Evolutionary conservation across 306 rosid genomes (phyloP).

Genomic region (Quercus alba): DNA sequence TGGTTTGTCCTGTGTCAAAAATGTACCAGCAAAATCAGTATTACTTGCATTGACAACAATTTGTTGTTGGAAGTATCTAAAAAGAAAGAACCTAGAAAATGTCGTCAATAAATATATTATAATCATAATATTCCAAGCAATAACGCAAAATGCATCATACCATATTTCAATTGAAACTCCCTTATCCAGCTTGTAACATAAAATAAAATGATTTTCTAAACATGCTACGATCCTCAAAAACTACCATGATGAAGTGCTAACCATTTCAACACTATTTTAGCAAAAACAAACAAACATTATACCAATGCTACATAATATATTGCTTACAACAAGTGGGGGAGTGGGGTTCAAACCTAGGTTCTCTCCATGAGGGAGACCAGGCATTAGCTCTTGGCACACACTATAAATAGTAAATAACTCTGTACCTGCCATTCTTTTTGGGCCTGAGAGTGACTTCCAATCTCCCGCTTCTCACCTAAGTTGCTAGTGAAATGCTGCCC

Average conservation of each 20-base stretch:
- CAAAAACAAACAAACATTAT: background rate
- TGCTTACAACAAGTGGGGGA: too few species aligned
- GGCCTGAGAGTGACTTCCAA: conserved; percentile 32
- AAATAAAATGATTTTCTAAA: background rate
- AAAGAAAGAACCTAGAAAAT: background rate
- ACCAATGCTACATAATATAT: background rate
- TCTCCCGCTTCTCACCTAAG: conserved; percentile 27
- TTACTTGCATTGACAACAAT: background rate
- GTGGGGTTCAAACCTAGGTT: too few species aligned
- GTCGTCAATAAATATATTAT: background rate
- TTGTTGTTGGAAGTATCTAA: background rate
- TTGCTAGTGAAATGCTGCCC: conserved; percentile 32
- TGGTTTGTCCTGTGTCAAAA: too few species aligned
- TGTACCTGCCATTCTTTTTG: conserved; percentile 66
- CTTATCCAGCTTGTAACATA: background rate
- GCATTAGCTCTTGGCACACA: too few species aligned
- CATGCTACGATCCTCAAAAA: background rate
- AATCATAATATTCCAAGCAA: background rate
- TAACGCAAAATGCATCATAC: background rate
- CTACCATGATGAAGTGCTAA: background rate
- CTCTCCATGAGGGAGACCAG: too few species aligned
- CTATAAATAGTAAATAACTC: background rate
- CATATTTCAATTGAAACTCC: background rate
- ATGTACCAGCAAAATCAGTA: background rate
- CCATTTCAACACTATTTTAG: background rate